Conservation (phyloP, 345 rosid genomes). For the Populus pruinosa region DNA sequence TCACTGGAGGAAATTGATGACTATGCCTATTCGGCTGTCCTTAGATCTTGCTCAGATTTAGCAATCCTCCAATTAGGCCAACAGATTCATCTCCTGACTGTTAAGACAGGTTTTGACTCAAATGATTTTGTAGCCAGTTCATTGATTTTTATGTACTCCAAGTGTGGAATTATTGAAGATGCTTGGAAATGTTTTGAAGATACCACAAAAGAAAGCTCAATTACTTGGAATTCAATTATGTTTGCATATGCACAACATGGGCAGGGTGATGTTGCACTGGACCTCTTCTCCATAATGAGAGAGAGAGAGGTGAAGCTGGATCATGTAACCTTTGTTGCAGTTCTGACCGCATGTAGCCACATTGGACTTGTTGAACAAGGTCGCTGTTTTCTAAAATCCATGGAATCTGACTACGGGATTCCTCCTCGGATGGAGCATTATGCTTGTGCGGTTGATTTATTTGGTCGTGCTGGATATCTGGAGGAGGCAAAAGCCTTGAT, state of each 20-base stretch:
- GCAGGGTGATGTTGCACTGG: slow-evolving; percentile 49
- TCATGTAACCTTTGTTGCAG: slow-evolving; percentile 70
- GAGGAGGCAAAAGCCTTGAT: slow-evolving; percentile 50
- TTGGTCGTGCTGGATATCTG: slow-evolving; percentile 62
- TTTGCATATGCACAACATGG: slow-evolving; percentile 84
- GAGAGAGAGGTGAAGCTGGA: slow-evolving; percentile 49
- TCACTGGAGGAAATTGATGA: slow-evolving; percentile 50
- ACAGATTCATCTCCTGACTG: slow-evolving; percentile 53
- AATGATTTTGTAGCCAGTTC: slow-evolving; percentile 76
- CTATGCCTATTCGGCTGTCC: slow-evolving; percentile 66
- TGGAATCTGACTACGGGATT: slow-evolving; percentile 55
- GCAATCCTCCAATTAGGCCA: slow-evolving; percentile 69
- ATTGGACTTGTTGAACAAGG: slow-evolving; percentile 63
- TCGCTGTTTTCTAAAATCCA: slow-evolving; percentile 41
- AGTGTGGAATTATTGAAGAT: slow-evolving; percentile 61
- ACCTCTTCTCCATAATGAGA: slow-evolving; percentile 57
- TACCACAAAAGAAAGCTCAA: slow-evolving; percentile 44
- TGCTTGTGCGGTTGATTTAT: slow-evolving; percentile 70
- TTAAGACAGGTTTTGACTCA: slow-evolving; percentile 49
- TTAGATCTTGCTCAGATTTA: slow-evolving; percentile 72
- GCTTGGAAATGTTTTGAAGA: slow-evolving; percentile 57
- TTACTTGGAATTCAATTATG: slow-evolving; percentile 69
- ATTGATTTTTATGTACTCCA: slow-evolving; percentile 71
- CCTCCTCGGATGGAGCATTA: slow-evolving; percentile 73
- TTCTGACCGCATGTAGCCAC: slow-evolving; percentile 78